Evolutionary conservation across 1,284 basidiomycete species (phyloP).

Genomic region (Tilletia indica): DNA sequence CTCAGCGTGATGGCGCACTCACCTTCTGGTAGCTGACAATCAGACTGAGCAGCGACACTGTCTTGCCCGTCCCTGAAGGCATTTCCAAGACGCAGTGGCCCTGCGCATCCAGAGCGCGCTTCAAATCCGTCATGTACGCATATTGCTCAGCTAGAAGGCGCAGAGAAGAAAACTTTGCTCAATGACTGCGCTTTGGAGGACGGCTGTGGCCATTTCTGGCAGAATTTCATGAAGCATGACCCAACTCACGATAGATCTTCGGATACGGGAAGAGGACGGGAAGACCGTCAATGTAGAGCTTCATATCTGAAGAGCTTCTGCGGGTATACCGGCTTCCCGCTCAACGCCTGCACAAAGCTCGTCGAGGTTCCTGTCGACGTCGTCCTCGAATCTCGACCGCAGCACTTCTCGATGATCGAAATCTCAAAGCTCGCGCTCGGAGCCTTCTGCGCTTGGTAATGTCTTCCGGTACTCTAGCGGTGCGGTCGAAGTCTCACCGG

Average conservation of each 20-base stretch:
- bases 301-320: slow-evolving; percentile 64
- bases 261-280: slow-evolving; percentile 58
- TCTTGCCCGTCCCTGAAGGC: slow-evolving; percentile 98
- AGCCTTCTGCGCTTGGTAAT: neutral
- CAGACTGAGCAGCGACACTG: slow-evolving; percentile 88
- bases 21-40: slow-evolving; percentile 99
- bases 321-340: too few relatives aligned
- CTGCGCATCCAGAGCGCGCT: slow-evolving; percentile 86
- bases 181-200: too few relatives aligned
- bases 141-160: slow-evolving; percentile 73
- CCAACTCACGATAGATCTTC: slow-evolving; percentile 53
- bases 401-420: too few relatives aligned
- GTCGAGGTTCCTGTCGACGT: too few relatives aligned
- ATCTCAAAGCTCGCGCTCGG: too few relatives aligned
- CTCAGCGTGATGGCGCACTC: slow-evolving; percentile 25
- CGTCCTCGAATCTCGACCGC: too few relatives aligned
- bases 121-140: slow-evolving; percentile 98
- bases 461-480: too few relatives aligned
- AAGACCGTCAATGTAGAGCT: slow-evolving; percentile 91
- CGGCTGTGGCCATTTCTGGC: too few relatives aligned
- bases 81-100: slow-evolving; percentile 98
- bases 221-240: too few relatives aligned
- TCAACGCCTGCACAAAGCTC: too few relatives aligned
- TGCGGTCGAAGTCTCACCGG: too few relatives aligned
- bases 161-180: neutral